Conservation (phyloP, 169 alveolate species). For the Eimeria maxima region DNA sequence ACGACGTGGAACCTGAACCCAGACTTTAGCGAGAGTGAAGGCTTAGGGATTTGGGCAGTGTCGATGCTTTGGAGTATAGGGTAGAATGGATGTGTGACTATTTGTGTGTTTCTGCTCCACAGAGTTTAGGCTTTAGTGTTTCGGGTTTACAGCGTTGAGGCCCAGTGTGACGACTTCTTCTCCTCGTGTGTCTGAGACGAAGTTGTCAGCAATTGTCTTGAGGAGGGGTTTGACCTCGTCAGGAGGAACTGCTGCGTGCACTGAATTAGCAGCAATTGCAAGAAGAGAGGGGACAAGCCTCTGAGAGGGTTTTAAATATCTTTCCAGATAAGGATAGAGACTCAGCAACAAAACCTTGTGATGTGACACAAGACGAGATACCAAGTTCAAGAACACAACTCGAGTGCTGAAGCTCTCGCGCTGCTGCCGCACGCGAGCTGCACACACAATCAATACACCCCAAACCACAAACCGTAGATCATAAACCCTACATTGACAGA, state of each 20-base stretch:
- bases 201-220: conserved; percentile 90
- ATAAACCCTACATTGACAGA: neutral
- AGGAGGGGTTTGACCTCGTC: conserved; percentile 91
- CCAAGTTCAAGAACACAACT: conserved; percentile 88
- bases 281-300: conserved; percentile 89
- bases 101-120: neutral
- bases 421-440: conserved; percentile 77
- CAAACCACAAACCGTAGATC: conserved; percentile 1
- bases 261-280: conserved; percentile 92
- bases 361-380: conserved; percentile 93
- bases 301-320: conserved; percentile 90
- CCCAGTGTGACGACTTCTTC: conserved; percentile 91
- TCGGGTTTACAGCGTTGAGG: conserved; percentile 88
- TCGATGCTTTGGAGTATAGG: neutral
- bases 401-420: conserved; percentile 89
- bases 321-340: conserved; percentile 89
- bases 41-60: neutral
- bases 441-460: neutral
- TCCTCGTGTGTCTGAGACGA: conserved; percentile 90
- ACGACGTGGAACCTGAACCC: neutral
- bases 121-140: conserved; percentile 35
- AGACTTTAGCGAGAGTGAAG: neutral
- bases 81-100: neutral
- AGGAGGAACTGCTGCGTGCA: conserved; percentile 94
- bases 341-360: conserved; percentile 90